Percentiles rank a stretch among this genome's conserved stretches.
phyloP scores from a whole-genome alignment of 1,139 yeast genomes.

The Sugiyamaella xylanicola region DNA sequence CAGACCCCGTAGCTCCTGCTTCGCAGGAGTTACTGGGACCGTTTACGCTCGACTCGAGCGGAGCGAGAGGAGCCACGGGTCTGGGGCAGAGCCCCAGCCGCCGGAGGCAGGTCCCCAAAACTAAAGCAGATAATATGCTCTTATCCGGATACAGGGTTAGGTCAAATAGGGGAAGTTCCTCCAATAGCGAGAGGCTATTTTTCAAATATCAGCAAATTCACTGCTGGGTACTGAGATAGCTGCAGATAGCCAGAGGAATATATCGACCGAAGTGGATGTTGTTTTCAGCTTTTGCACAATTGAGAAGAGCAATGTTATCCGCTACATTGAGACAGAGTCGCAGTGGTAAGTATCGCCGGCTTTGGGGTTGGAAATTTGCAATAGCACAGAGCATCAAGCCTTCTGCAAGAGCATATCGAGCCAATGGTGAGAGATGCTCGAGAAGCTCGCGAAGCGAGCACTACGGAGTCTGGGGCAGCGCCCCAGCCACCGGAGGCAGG shows the following conservation, averaged over 20 bases:
- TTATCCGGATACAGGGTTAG: slow-evolving; percentile 6
- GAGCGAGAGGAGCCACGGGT: neutral
- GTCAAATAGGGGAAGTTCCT: neutral
- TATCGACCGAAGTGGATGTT: neutral
- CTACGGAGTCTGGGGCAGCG: neutral
- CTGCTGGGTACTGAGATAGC: neutral
- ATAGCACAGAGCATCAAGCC: too few species aligned
- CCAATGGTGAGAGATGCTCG: too few species aligned
- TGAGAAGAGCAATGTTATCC: slow-evolving; percentile 7
- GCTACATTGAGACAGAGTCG: slow-evolving; percentile 11
- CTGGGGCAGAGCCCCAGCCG: neutral
- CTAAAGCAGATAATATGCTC: neutral
- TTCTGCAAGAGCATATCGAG: too few species aligned
- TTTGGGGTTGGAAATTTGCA: too few species aligned
- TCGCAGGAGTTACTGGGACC: neutral
- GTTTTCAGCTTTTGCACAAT: neutral
- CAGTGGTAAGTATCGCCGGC: slow-evolving; percentile 5
- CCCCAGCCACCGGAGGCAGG: slow-evolving; percentile 5
- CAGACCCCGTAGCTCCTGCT: neutral
- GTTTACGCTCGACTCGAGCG: neutral
- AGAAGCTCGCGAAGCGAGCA: neutral
- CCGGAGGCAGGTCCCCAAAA: neutral
- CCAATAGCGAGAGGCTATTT: slow-evolving; percentile 21
- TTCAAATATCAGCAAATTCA: slow-evolving; percentile 13
- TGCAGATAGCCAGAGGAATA: neutral